Conservation (phyloP, 2,329 filamentous ascomycete genomes). For the Ophiocordyceps camponoti-saundersi region DNA sequence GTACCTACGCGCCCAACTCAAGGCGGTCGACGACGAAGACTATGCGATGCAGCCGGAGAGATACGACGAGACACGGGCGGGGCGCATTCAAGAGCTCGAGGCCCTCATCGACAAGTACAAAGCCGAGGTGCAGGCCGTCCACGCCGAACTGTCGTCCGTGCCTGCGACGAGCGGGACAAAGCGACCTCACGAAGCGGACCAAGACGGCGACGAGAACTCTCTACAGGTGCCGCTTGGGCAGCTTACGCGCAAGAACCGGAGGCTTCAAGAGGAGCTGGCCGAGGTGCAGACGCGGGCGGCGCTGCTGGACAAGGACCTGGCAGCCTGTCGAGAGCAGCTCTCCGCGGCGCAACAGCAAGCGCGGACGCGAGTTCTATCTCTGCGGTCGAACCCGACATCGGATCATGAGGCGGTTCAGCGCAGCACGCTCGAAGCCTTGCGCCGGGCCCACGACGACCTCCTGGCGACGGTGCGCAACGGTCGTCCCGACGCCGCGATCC, state of each 20-base stretch:
- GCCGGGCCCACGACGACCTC: constrained; percentile 71
- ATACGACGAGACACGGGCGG: constrained; percentile 56
- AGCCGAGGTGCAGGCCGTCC: constrained; percentile 56
- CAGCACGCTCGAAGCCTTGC: constrained; percentile 58
- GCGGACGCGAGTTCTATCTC: constrained; percentile 66
- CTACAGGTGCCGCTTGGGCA: constrained; percentile 61
- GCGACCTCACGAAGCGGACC: constrained; percentile 33
- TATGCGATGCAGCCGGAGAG: constrained; percentile 67
- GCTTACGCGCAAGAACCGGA: constrained; percentile 73
- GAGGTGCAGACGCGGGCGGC: constrained; percentile 52
- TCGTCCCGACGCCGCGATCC: constrained; percentile 41
- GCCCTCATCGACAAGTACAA: constrained; percentile 78
- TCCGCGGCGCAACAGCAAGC: constrained; percentile 45
- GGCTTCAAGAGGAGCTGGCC: constrained; percentile 62
- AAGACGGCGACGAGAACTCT: constrained; percentile 41
- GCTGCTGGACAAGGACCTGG: constrained; percentile 59
- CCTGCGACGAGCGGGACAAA: constrained; percentile 36
- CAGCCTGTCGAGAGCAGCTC: constrained; percentile 58
- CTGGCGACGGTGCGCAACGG: constrained; percentile 48
- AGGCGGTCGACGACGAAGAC: constrained; percentile 77
- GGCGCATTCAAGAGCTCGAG: constrained; percentile 68
- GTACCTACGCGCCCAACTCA: constrained; percentile 81
- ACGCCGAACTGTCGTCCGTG: constrained; percentile 53
- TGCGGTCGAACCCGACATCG: constrained; percentile 84
- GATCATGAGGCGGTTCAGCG: constrained; percentile 73